Evolutionary conservation across 2,329 filamentous ascomycete genomes (phyloP).

Genomic region (Colletotrichum tropicicola): DNA sequence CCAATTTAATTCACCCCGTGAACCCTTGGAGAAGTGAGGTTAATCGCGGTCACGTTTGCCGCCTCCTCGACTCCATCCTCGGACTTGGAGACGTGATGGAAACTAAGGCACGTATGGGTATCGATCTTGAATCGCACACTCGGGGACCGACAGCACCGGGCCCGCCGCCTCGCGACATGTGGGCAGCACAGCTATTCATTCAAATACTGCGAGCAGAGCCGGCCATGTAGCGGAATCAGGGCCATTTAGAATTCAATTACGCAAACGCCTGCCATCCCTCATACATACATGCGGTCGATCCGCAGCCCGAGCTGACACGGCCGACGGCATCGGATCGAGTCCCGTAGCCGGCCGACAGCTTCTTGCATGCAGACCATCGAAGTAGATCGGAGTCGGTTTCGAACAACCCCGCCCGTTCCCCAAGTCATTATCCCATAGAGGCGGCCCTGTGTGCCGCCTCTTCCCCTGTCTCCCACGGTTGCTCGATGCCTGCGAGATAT

Average conservation of each 20-base stretch:
- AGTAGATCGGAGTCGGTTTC: conserved; percentile 22
- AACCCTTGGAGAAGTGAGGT: not conserved
- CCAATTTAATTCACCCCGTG: not conserved
- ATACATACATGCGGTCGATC: conserved; percentile 34
- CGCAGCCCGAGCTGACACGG: conserved; percentile 30
- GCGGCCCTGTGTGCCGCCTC: conserved; percentile 13
- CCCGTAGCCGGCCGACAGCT: conserved; percentile 7
- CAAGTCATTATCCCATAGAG: conserved; percentile 29
- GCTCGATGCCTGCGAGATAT: conserved; percentile 31
- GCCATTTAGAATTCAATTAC: conserved; percentile 31
- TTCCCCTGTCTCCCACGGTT: conserved; percentile 23
- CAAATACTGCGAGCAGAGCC: not conserved
- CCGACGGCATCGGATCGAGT: conserved; percentile 4
- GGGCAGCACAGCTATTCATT: not conserved
- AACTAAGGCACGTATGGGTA: not conserved
- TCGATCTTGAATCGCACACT: not conserved
- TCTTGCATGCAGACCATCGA: conserved; percentile 23
- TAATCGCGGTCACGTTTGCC: too few species aligned
- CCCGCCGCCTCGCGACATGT: not conserved
- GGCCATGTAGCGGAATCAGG: conserved; percentile 3
- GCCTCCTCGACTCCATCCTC: not conserved
- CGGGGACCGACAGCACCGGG: not conserved
- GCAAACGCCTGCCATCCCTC: conserved; percentile 33
- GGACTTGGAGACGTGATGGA: not conserved
- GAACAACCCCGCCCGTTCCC: conserved; percentile 44